A percentile compares a stretch with the other conserved stretches of the same genome.
phyloP scores from a whole-genome alignment of 1,284 basidiomycete genomes.

The Ganoderma resinaceum region DNA sequence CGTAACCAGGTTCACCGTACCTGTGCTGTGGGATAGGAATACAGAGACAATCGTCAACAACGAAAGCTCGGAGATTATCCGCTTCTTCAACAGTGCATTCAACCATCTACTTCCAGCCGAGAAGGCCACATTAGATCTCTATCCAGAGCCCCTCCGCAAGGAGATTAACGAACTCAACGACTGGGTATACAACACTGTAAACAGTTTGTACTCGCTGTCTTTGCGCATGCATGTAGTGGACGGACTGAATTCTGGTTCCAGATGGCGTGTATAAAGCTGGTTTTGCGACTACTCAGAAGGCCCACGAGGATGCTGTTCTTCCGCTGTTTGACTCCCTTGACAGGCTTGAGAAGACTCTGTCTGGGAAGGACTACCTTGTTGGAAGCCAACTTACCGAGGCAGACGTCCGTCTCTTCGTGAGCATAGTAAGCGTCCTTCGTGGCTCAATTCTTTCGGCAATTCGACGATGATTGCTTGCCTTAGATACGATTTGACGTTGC shows the following conservation, averaged over 20 bases:
- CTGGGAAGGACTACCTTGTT: slow-evolving; percentile 83
- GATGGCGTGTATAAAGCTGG: slow-evolving; percentile 91
- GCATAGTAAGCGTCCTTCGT: slow-evolving; percentile 66
- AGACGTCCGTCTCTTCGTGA: slow-evolving; percentile 91
- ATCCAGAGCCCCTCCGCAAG: slow-evolving; percentile 29
- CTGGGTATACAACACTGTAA: slow-evolving; percentile 86
- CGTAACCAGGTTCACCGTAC: slow-evolving; percentile 74
- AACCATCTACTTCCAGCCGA: slow-evolving; percentile 75
- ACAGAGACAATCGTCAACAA: slow-evolving; percentile 92
- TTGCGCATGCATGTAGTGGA: neutral
- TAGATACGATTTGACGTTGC: slow-evolving; percentile 80
- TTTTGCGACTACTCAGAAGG: slow-evolving; percentile 84
- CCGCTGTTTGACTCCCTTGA: slow-evolving; percentile 83
- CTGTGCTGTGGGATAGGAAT: slow-evolving; percentile 95
- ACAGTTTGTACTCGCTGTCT: slow-evolving; percentile 59
- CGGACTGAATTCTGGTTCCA: slow-evolving; percentile 35
- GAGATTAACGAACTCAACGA: slow-evolving; percentile 90
- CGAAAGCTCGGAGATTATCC: slow-evolving; percentile 93
- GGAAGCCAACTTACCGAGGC: slow-evolving; percentile 89
- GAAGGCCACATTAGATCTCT: slow-evolving; percentile 52
- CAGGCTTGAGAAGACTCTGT: slow-evolving; percentile 79
- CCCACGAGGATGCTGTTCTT: slow-evolving; percentile 81
- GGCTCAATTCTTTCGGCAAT: neutral
- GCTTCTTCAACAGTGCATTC: slow-evolving; percentile 89
- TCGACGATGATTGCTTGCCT: neutral